Percentiles rank a stretch among this genome's conserved stretches.
phyloP scores from a whole-genome alignment of 768 basidiomycete genomes.

The Lenzites betulinus region DNA sequence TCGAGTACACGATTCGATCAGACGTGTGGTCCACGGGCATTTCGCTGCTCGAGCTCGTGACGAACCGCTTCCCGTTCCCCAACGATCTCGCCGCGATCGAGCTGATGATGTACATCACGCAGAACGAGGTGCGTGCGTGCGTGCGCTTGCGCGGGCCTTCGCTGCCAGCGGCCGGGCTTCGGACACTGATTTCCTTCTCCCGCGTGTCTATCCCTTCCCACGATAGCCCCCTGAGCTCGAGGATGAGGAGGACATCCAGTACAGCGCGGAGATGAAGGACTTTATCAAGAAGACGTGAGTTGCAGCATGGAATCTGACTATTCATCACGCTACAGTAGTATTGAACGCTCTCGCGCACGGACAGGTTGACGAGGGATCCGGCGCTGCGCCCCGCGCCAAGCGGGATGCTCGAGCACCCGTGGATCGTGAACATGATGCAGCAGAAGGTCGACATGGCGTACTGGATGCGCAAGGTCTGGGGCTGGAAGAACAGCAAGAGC shows the following conservation, averaged over 20 bases:
- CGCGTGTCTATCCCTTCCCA: slow-evolving; percentile 23
- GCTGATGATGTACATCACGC: slow-evolving; percentile 86
- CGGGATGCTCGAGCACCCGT: slow-evolving; percentile 82
- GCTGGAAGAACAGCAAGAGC: slow-evolving; percentile 54
- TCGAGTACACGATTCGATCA: slow-evolving; percentile 90
- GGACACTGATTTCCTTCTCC: slow-evolving; percentile 17
- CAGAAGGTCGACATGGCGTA: slow-evolving; percentile 86
- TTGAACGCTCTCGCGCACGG: slow-evolving; percentile 6
- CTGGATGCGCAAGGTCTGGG: slow-evolving; percentile 87
- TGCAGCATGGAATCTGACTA: not conserved
- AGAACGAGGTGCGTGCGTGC: slow-evolving; percentile 62
- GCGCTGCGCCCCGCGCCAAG: slow-evolving; percentile 74
- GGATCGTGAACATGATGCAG: slow-evolving; percentile 76
- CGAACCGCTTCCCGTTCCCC: slow-evolving; percentile 95
- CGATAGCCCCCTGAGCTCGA: slow-evolving; percentile 77
- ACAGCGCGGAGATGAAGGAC: slow-evolving; percentile 88
- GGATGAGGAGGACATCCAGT: slow-evolving; percentile 65
- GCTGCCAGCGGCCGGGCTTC: slow-evolving; percentile 8
- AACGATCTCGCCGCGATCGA: slow-evolving; percentile 92
- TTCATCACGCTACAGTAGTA: not conserved
- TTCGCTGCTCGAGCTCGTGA: slow-evolving; percentile 89
- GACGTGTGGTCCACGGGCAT: slow-evolving; percentile 99
- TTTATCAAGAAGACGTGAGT: slow-evolving; percentile 85
- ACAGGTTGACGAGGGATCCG: slow-evolving; percentile 71
- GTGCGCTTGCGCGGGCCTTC: not conserved